phyloP scores from a whole-genome alignment of 2,329 filamentous ascomycete species.

The Venturia aucupariae region DNA sequence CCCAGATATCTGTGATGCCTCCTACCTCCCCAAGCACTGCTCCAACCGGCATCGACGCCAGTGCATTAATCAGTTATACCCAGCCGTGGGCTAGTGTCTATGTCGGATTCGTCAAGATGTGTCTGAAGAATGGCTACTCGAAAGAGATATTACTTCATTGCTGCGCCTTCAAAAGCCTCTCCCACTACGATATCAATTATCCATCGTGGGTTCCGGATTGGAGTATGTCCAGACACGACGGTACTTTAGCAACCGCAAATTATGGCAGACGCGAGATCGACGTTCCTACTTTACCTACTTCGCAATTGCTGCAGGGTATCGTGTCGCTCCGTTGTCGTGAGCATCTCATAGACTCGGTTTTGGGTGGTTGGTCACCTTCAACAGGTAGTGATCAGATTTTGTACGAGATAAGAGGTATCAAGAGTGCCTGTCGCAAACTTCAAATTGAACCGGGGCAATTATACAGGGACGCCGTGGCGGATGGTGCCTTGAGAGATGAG shows the following conservation, averaged over 20 bases:
- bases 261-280: neutral
- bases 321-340: neutral
- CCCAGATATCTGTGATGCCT: neutral
- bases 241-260: neutral
- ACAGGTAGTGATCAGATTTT: neutral
- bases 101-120: neutral
- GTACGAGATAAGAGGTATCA: neutral
- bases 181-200: neutral
- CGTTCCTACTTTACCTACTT: neutral
- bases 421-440: neutral
- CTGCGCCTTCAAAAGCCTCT: neutral
- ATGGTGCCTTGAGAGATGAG: neutral
- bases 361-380: neutral
- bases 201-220: neutral
- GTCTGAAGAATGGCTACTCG: neutral
- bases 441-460: neutral
- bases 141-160: neutral
- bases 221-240: neutral
- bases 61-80: neutral
- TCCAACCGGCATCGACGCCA: neutral
- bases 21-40: neutral
- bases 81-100: neutral
- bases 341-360: neutral
- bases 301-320: neutral
- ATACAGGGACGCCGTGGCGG: neutral